Evolutionary conservation across 352 stramenopile genomes (phyloP), one percentile per base, ranked within the genome.

Genomic region (Phytophthora pisi): DNA sequence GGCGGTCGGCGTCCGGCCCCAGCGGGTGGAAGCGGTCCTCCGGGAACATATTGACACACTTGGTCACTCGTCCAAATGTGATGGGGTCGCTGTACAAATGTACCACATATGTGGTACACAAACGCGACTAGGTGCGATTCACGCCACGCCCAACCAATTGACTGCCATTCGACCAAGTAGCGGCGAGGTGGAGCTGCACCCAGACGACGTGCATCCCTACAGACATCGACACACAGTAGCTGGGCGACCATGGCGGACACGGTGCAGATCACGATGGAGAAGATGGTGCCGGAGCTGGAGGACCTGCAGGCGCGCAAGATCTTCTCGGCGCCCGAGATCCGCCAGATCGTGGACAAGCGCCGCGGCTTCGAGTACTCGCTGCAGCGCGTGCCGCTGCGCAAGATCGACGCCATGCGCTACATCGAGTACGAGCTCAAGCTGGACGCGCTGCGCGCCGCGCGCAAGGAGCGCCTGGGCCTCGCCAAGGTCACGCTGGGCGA

Each of bases 201-300:
- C 30, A 34, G 30, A 34, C 30, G 30, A 11, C 30, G 30, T 34
- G 11, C 30, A 34, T 6, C 8, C 30, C 34, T 4, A 11, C 13
- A 42, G 11, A 16, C 13, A 16, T 42, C 11, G 11, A 42, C 34
- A 42, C 34, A 5, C 11, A 42, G 34, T 42, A 42, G 34, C 34
- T 42, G 34, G 20, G 30, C 61, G 49, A 54, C 23, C 59, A 98
- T 98, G 93, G 93, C 93, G 73, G 93, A 98, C 78, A 93, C 81
- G 55, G 93, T 98, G 68, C 92, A 98, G 75, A 86, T 97, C 59
- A 73, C 92, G 64, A 95, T 98, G 86, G 93, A 98, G 78, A 90
- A 94, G 66, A 98, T 97, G 91, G 90, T 98, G 66, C 89, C 91
- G 54, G 93, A 98, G 76, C 92, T 98, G 55, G 93, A 98, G 75